Base-by-base conservation (phyloP, 306 rosid genomes). In the Datisca glomerata region DNA sequence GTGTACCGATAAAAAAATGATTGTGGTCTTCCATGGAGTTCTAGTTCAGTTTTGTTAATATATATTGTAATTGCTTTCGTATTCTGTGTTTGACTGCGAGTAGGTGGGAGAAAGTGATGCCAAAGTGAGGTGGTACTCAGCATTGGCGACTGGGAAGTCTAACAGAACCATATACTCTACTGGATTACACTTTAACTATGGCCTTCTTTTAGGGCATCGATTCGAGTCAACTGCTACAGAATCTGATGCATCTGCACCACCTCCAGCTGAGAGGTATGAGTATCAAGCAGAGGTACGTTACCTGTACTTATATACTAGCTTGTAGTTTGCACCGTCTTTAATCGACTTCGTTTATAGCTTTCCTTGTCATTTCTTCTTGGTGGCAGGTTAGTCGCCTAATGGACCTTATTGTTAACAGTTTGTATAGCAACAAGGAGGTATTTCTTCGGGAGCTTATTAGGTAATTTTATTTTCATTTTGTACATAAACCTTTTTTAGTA, bases 381-480 rank as follows among this genome's bases (percentile, higher is more conserved):
- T 60, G 32, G 34, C 89, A 83, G 95, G 95, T 83, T 46, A 83
- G 93, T 68, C 80, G 97, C 28, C 95, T 89, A 59, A 80, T 89
- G 95, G 95, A 89, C 60, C 97, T 89, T 64, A 89, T 89, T 61
- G 95, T 89, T 27, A 80, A 89, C 67, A 89, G 97, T 68, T 77
- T 83, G 64, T 89, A 83, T 52, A 89, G 95, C 61, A 80, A 89
- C 73, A 89, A 89, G 68, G 97, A 89, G 48, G 95, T 89, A 21
- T 89, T 89, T 66, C 86, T 89, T 32, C 65, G 97, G 63, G 97
- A 89, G 63, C 95, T 89, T 70, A 67, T 89, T 40, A 89, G 97
- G 97, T 85, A 59, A 39, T 13, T 13, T 21, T 34, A 47, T 33
- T 36, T 15, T 24, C n/a, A n/a, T n/a, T n/a, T n/a, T n/a, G n/a